Evolutionary conservation across 2,329 filamentous ascomycete species (phyloP), one percentile per base, ranked within the genome.

Genomic region (Fusarium sarcochroum): DNA sequence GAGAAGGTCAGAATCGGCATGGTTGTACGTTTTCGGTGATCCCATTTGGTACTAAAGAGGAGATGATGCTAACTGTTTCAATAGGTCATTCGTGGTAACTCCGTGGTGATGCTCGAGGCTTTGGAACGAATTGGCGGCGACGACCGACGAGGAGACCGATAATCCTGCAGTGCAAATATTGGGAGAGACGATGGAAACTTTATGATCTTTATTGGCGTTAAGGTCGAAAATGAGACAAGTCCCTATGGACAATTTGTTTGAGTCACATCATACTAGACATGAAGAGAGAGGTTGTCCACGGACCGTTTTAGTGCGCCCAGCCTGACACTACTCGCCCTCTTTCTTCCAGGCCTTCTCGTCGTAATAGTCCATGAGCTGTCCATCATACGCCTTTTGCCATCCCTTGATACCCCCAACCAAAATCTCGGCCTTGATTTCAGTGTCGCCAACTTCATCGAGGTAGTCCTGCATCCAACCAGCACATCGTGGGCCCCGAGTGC

Each of bases 51-150:
- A 3, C 15, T 5, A 8, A 8, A 7, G 5, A 30, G 20, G 2
- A 38, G 6, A 32, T 18, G 13, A 52, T 44, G 34, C 78, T 82
- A 59, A 81, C 41, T 2, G n/a, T 10, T 4, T 4, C 18, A 25
- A 46, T 7, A 94, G 91, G 92, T 98, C 70, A 98, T 99, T 76
- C 93, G 97, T 73, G 96, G 96, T 69, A 99, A 99, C 83, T 97
- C 95, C 3, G 94, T 99, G 25, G 94, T 99, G 57, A 98, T 99
- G 95, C 88, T 99, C 57, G 97, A 99, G 82, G 93, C 90, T 11
- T 80, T 93, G 59, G 88, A 90, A 78, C 84, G 90, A 75, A 91
- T 92, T 71, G 88, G 87, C 66, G 87, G 88, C 61, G 86, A 88
- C 75, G 86, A 90, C 69, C 80, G 80, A 71, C 79, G 78, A 72